Evolutionary conservation across 108 stramenopile genomes (phyloP), one percentile per base, ranked within the genome.

Genomic region (Skeletonema potamos): DNA sequence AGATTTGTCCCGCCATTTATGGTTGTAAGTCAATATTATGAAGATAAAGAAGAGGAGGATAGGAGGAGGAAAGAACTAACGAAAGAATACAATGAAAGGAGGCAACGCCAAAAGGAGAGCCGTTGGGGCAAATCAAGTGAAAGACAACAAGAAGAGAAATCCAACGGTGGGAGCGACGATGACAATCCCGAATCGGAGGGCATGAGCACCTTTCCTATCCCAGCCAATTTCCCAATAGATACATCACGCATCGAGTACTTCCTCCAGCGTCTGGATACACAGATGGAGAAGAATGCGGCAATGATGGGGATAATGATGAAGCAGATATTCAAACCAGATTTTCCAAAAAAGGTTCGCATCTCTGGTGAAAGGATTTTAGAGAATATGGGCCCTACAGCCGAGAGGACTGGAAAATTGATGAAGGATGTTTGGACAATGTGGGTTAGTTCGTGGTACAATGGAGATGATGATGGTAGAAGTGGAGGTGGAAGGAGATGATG

Each of bases 361-460:
- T 64, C 58, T 18, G 77, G 77, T 8, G 41, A 71, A 43, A 61
- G 62, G 70, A 71, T 78, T 22, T 26, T 55, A 20, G 77, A 78
- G 4, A 78, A 78, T 33, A 48, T 78, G 41, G 64, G 77, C 1
- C 77, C 77, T 28, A 71, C 77, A 27, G 77, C 51, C n/a, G 70
- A 78, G n/a, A 58, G 77, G 39, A 64, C 76, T 29, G 65, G 51
- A 33, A 78, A 71, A 36, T n/a, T 71, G 22, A 71, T 67, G 77
- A 71, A 66, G 28, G 77, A 78, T 43, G 77, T 78, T 11, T 78
- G 63, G 57, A 28, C 27, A 8, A 61, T 78, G 70, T 78, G 77
- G 77, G 18, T 62, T 41, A 56, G 56, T 30, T 24, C 41, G 28
- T 30, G 24, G 34, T 29, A n/a, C 37, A 64, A 46, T 43, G 60